These are phyloP conservation scores for Cyclanthera cordifolia DNA, from an alignment of 306 rosid genomes.

Conservation along the genomic window DNA sequence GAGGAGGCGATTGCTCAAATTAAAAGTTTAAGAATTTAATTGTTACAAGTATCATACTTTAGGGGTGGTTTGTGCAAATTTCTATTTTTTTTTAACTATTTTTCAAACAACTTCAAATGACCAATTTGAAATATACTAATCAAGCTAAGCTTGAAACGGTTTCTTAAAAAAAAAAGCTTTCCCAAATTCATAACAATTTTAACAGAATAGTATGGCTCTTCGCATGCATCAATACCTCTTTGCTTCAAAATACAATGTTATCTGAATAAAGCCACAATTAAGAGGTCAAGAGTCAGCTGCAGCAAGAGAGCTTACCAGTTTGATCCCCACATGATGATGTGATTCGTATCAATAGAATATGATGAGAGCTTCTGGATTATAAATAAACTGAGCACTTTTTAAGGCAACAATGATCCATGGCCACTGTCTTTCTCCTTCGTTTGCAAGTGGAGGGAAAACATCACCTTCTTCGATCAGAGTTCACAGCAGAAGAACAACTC, in stretches of 20 bases:
- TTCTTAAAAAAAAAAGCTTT: neutral
- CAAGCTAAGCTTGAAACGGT: no score
- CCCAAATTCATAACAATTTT: neutral
- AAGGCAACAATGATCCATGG: neutral
- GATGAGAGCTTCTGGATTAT: neutral
- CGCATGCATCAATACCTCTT: neutral
- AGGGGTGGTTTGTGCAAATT: no score
- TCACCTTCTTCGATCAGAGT: neutral
- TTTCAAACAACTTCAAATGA: no score
- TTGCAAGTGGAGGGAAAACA: neutral
- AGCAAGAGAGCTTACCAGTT: neutral
- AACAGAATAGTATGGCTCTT: neutral
- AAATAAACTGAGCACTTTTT: neutral
- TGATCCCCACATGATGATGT: neutral
- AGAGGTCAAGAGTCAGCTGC: neutral
- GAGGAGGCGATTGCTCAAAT: no score
- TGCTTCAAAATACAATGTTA: neutral
- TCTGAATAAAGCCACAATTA: neutral
- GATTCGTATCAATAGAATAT: neutral
- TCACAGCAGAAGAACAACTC: neutral
- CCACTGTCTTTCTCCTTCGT: conserved; percentile 2
- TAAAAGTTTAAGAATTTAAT: no score
- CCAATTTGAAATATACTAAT: no score
- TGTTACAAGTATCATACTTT: no score
- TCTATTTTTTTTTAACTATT: no score